These are phyloP conservation scores for Amylocystis lapponica DNA, from an alignment of 768 basidiomycete genomes.

Conservation along the genomic window DNA sequence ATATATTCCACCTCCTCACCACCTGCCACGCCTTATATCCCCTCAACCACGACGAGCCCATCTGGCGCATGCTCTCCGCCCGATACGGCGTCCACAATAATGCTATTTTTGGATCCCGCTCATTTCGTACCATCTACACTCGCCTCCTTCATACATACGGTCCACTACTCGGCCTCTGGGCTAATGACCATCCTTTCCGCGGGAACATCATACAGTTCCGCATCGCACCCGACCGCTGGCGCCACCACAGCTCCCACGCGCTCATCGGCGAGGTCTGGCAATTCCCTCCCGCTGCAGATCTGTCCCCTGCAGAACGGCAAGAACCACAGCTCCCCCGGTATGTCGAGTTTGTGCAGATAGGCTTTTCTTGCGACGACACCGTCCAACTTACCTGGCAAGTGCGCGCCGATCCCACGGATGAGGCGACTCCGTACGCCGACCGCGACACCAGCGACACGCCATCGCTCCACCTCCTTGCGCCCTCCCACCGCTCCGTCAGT, in stretches of 20 bases:
- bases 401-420: not conserved
- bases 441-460: not conserved
- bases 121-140: slow-evolving; percentile 11
- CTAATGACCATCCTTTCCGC: slow-evolving; percentile 14
- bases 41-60: slow-evolving; percentile 5
- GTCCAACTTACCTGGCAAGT: not conserved
- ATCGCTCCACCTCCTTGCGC: not conserved
- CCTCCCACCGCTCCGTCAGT: not conserved
- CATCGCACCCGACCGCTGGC: slow-evolving; percentile 4
- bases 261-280: slow-evolving; percentile 15
- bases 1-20: slow-evolving; percentile 9
- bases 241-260: slow-evolving; percentile 10
- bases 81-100: slow-evolving; percentile 10
- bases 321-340: slow-evolving; percentile 3
- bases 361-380: slow-evolving; percentile 7
- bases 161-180: slow-evolving; percentile 14
- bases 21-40: slow-evolving; percentile 8
- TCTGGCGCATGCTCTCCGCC: slow-evolving; percentile 9
- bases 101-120: slow-evolving; percentile 3
- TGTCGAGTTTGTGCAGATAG: slow-evolving; percentile 7
- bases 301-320: not conserved
- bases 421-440: not conserved
- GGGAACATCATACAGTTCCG: slow-evolving; percentile 18
- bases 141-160: slow-evolving; percentile 13
- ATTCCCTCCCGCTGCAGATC: slow-evolving; percentile 2